A percentile compares a stretch with the other conserved stretches of the same genome.
Evolutionary conservation across 108 stramenopile species (phyloP).

Genomic region (Nannochloropsis salina): DNA sequence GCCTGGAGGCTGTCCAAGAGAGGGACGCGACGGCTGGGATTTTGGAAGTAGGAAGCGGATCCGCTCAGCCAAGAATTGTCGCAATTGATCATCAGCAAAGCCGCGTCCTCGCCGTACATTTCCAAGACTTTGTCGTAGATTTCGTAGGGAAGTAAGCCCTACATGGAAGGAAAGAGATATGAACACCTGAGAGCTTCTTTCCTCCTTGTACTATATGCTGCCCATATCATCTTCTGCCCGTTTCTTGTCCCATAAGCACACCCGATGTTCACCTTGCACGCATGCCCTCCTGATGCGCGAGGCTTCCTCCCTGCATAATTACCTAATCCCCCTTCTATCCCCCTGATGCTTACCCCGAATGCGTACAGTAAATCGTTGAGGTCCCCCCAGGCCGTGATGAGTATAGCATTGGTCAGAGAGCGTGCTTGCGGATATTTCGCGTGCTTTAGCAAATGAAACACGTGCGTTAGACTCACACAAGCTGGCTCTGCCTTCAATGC

Average conservation of each 20-base stretch:
- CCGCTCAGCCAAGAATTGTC: background rate
- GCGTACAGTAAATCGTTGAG: background rate
- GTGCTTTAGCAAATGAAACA: background rate
- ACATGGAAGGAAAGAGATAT: background rate
- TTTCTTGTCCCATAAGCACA: background rate
- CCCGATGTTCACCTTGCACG: too few species aligned
- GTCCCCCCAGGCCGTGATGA: constrained; percentile 1
- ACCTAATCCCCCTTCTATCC: background rate
- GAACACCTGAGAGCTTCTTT: background rate
- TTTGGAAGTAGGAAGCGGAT: background rate
- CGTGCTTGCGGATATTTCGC: background rate
- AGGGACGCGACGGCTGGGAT: background rate
- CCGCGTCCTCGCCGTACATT: background rate
- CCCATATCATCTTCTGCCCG: background rate
- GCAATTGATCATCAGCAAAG: background rate
- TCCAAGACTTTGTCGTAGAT: background rate
- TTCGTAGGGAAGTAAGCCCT: background rate
- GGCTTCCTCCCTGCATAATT: too few species aligned
- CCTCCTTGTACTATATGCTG: background rate
- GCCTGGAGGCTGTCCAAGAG: background rate
- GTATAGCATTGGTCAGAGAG: background rate
- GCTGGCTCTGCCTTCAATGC: constrained; percentile 3
- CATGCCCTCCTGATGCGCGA: too few species aligned
- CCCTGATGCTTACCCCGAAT: background rate
- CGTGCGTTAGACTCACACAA: constrained; percentile 10